phyloP scores from a whole-genome alignment of 202 grass and related monocot genomes.

The Digitaria exilis region DNA sequence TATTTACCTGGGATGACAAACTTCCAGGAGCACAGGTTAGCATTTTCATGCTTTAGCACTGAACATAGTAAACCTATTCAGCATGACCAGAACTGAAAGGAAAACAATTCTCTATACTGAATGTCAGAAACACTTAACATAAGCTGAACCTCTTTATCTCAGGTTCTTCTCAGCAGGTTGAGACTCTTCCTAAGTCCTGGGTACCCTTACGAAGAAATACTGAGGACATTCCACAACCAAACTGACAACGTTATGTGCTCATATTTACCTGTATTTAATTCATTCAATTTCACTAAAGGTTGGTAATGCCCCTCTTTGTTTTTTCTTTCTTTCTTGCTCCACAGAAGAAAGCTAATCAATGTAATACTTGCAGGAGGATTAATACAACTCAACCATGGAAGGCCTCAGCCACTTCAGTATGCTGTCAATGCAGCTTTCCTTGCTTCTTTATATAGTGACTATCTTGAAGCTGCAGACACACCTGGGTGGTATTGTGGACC shows the following conservation, averaged over 20 bases:
- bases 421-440: conserved; percentile 92
- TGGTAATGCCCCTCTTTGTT: conserved; percentile 16
- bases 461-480: conserved; percentile 82
- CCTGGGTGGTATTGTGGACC: conserved; percentile 95
- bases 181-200: conserved; percentile 86
- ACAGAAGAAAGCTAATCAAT: conserved; percentile 27
- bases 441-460: conserved; percentile 78
- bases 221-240: conserved; percentile 94
- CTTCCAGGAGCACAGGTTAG: conserved; percentile 81
- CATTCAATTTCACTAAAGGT: conserved; percentile 97
- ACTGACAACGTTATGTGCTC: conserved; percentile 90
- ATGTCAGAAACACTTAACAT: conserved; percentile 10
- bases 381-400: conserved; percentile 89
- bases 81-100: conserved; percentile 8
- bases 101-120: background rate
- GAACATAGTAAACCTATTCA: background rate
- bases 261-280: conserved; percentile 69
- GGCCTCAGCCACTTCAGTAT: conserved; percentile 87
- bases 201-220: conserved; percentile 93
- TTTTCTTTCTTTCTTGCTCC: background rate
- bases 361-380: conserved; percentile 63
- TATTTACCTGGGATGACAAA: conserved; percentile 94
- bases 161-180: conserved; percentile 94
- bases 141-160: conserved; percentile 34
- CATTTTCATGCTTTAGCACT: conserved; percentile 31